A percentile compares a stretch with the other conserved stretches of the same genome.
phyloP scores from a whole-genome alignment of 2,329 filamentous ascomycete species.

The Fusarium drepaniforme region DNA sequence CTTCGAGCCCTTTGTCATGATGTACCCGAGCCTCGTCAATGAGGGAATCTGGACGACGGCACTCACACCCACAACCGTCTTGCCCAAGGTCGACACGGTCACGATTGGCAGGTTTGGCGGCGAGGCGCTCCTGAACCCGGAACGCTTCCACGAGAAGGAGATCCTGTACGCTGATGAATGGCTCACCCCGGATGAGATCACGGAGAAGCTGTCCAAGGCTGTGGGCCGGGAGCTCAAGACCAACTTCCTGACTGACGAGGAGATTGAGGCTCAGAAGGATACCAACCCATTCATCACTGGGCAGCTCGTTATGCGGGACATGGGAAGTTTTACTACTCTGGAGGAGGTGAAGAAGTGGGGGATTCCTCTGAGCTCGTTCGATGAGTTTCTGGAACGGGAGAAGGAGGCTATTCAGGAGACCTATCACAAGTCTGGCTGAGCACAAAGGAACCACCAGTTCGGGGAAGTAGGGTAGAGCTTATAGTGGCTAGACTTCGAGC shows the following conservation, averaged over 20 bases:
- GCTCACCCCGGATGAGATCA: slow-evolving; percentile 50
- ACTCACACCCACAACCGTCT: slow-evolving; percentile 46
- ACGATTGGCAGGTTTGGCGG: slow-evolving; percentile 61
- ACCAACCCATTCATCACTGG: slow-evolving; percentile 53
- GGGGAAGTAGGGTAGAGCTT: not conserved
- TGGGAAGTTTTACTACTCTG: slow-evolving; percentile 52
- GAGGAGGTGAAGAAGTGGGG: slow-evolving; percentile 52
- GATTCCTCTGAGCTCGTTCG: slow-evolving; percentile 57
- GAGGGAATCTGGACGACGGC: slow-evolving; percentile 54
- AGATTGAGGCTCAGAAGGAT: slow-evolving; percentile 50
- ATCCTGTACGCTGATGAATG: slow-evolving; percentile 57
- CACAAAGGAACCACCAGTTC: not conserved
- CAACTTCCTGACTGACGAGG: slow-evolving; percentile 55
- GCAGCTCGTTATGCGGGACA: slow-evolving; percentile 52
- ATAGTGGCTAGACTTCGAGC: not conserved
- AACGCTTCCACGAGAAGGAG: slow-evolving; percentile 54
- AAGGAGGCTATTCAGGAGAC: slow-evolving; percentile 47
- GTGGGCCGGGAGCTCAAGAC: slow-evolving; percentile 52
- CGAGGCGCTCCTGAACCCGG: slow-evolving; percentile 57
- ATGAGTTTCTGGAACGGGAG: slow-evolving; percentile 57
- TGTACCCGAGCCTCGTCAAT: slow-evolving; percentile 55
- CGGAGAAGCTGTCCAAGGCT: slow-evolving; percentile 51
- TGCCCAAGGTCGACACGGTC: slow-evolving; percentile 59
- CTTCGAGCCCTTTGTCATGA: slow-evolving; percentile 53
- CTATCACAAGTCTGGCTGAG: slow-evolving; percentile 31